Evolutionary conservation across 129 eudicot genomes (phyloP).

Genomic region (Ambrosia artemisiifolia): DNA sequence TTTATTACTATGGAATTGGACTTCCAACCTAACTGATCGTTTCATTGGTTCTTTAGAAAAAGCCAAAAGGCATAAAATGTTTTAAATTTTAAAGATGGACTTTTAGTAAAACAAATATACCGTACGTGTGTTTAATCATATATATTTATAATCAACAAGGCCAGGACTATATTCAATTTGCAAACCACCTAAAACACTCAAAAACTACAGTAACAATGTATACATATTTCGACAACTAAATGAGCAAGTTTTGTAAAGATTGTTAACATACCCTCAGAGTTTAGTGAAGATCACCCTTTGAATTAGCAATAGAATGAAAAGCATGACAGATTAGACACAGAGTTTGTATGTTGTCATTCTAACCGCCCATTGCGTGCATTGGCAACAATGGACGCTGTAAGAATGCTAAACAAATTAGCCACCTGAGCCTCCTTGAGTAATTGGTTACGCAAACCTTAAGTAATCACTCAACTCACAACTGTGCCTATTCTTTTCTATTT

Average conservation of each 20-base stretch:
- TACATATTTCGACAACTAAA: conserved; percentile 5
- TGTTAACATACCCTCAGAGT: conserved; percentile 58
- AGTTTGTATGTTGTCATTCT: conserved; percentile 53
- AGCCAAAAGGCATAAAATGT: not conserved
- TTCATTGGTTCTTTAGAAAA: not conserved
- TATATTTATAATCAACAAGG: conserved; percentile 34
- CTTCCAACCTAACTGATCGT: conserved; percentile 1
- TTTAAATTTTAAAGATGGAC: not conserved
- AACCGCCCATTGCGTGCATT: conserved; percentile 54
- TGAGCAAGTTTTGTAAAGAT: conserved; percentile 17
- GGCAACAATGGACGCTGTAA: conserved; percentile 46
- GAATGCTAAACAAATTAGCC: conserved; percentile 41
- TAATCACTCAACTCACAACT: conserved; percentile 9
- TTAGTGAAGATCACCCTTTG: conserved; percentile 46
- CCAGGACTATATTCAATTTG: conserved; percentile 46
- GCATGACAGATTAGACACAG: conserved; percentile 34
- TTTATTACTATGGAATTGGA: not conserved
- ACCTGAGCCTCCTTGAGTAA: conserved; percentile 49
- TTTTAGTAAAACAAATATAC: not conserved
- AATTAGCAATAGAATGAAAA: conserved; percentile 44
- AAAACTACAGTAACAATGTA: conserved; percentile 14
- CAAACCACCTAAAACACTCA: conserved; percentile 1
- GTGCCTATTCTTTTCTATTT: not conserved
- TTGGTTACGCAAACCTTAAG: conserved; percentile 25
- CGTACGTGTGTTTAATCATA: too few species aligned